Conservation (phyloP, 23 red algal genomes). For the Chondrus crispus region DNA sequence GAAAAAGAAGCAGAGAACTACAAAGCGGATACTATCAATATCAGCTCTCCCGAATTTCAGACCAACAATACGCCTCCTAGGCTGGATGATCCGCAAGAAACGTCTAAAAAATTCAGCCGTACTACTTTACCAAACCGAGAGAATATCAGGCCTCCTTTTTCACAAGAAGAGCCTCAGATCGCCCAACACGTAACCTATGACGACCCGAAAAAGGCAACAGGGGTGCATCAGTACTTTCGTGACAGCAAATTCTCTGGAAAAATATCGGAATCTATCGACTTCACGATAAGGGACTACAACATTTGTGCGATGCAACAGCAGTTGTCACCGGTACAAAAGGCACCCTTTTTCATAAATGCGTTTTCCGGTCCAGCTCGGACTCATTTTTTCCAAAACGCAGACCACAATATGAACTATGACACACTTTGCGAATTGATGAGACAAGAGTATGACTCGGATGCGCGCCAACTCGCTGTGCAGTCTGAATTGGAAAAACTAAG, state of each 20-base stretch:
- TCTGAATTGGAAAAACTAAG: conserved; percentile 2
- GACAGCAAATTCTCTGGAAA: conserved; percentile 5
- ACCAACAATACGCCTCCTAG: no score
- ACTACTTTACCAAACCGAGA: no score
- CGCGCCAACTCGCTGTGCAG: no score
- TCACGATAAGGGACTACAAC: background rate
- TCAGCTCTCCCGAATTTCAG: no score
- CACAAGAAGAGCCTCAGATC: no score
- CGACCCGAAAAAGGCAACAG: background rate
- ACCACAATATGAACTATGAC: conserved; percentile 31
- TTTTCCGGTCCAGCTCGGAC: background rate
- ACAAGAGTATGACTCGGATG: conserved; percentile 23
- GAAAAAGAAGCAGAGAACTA: no score
- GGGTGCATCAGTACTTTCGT: background rate
- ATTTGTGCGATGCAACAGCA: background rate
- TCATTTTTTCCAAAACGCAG: conserved; percentile 40
- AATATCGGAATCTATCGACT: background rate
- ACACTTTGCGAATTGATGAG: conserved; percentile 23
- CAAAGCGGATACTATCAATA: no score
- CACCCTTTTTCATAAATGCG: background rate
- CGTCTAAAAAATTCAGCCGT: no score
- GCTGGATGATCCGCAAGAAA: no score
- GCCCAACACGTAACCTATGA: no score
- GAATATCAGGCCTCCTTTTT: no score
- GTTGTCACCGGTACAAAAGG: background rate